These are phyloP conservation scores for Parathielavia appendiculata DNA, from an alignment of 495 filamentous ascomycete species.

Conservation along the genomic window DNA sequence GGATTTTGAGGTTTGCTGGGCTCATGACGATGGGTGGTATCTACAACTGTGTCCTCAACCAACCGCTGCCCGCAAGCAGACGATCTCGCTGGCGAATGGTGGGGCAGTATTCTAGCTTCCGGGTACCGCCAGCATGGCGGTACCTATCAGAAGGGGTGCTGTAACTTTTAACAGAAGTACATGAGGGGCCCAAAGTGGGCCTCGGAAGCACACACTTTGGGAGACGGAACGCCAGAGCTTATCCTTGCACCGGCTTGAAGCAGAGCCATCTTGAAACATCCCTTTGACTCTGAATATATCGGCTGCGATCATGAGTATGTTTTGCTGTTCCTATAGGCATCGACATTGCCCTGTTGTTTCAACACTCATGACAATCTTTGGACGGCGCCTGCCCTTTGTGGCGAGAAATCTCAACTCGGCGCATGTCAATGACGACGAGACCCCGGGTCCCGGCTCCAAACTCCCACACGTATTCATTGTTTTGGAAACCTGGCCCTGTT, in stretches of 20 bases:
- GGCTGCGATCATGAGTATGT: background rate
- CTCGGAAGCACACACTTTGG: background rate
- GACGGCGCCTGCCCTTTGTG: too few relatives aligned
- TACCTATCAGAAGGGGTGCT: background rate
- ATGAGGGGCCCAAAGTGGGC: background rate
- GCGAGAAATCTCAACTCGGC: too few relatives aligned
- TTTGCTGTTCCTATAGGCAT: too few relatives aligned
- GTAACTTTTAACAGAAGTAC: background rate
- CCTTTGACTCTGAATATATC: background rate
- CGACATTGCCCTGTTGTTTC: too few relatives aligned
- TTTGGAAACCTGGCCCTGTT: too few relatives aligned
- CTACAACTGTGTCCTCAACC: conserved; percentile 35
- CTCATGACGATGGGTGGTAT: conserved; percentile 19
- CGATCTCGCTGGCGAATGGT: conserved; percentile 13
- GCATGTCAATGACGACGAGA: too few relatives aligned
- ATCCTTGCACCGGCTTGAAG: background rate
- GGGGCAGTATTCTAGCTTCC: conserved; percentile 18
- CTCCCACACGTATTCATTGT: too few relatives aligned
- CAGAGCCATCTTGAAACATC: background rate
- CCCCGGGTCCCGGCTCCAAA: too few relatives aligned
- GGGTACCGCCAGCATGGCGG: background rate
- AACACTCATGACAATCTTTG: too few relatives aligned
- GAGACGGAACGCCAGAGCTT: conserved; percentile 1
- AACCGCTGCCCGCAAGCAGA: conserved; percentile 13
- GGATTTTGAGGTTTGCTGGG: conserved; percentile 21